These are phyloP conservation scores for Hevea brasiliensis DNA, from an alignment of 345 rosid genomes.

Conservation along the genomic window DNA sequence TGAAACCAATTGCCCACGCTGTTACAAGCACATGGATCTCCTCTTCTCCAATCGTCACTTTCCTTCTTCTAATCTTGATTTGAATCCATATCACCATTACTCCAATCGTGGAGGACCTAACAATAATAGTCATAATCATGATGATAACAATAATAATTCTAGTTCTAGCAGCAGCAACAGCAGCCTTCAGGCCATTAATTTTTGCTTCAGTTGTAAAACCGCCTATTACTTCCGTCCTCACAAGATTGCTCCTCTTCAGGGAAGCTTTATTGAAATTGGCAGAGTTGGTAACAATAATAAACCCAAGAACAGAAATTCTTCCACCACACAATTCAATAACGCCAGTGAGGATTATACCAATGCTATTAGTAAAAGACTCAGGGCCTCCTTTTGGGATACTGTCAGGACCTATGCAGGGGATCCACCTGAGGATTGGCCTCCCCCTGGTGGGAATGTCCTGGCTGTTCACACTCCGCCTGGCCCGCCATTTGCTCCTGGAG, in stretches of 20 bases:
- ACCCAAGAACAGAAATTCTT: constrained; percentile 19
- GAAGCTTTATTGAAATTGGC: constrained; percentile 83
- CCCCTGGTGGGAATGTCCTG: constrained; percentile 50
- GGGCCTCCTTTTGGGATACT: constrained; percentile 74
- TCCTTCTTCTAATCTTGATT: constrained; percentile 21
- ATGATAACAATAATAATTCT: background rate
- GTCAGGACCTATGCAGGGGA: constrained; percentile 65
- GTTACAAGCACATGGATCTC: constrained; percentile 81
- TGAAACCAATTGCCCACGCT: constrained; percentile 90
- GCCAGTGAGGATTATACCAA: constrained; percentile 18
- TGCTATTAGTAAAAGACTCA: constrained; percentile 38
- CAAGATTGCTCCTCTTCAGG: constrained; percentile 71
- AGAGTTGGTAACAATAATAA: constrained; percentile 33
- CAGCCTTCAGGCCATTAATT: constrained; percentile 56
- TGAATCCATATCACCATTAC: background rate
- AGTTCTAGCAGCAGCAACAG: no score
- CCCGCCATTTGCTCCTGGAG: constrained; percentile 67
- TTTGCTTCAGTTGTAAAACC: constrained; percentile 86
- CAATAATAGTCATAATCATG: no score
- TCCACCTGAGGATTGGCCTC: constrained; percentile 65
- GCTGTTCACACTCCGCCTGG: constrained; percentile 70
- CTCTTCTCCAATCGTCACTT: constrained; percentile 62
- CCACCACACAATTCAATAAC: constrained; percentile 8
- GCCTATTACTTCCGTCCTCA: constrained; percentile 76
- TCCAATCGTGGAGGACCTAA: background rate